A percentile compares a stretch with the other conserved stretches of the same genome.
These are phyloP conservation scores for Mortierella hygrophila DNA, from an alignment of 192 early-diverging fungal species.

Conservation along the genomic window DNA sequence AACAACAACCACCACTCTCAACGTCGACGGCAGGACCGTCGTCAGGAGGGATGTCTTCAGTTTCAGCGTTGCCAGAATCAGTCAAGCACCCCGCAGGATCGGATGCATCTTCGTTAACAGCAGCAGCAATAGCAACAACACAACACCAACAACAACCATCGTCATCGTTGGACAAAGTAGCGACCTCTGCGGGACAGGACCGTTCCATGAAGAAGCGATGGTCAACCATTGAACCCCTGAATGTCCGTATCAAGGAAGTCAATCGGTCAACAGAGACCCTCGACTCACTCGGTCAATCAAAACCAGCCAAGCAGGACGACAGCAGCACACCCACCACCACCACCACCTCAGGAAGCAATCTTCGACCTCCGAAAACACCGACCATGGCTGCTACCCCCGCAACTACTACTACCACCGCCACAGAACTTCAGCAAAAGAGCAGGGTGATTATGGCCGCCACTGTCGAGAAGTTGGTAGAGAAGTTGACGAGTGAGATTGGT, in stretches of 20 bases:
- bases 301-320: not conserved
- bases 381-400: not conserved
- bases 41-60: not conserved
- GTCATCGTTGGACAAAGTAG: not conserved
- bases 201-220: slow-evolving; percentile 9
- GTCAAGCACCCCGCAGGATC: not conserved
- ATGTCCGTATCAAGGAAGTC: not conserved
- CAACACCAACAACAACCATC: not conserved
- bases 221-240: slow-evolving; percentile 21
- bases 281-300: not conserved
- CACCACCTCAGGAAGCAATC: not conserved
- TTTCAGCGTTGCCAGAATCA: not conserved
- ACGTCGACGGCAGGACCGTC: not conserved
- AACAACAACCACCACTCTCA: not conserved
- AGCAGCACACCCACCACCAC: no score
- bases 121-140: not conserved
- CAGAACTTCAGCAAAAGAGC: not conserved
- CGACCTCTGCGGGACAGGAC: slow-evolving; percentile 9
- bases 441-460: slow-evolving; percentile 66
- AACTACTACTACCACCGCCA: not conserved
- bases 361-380: not conserved
- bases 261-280: not conserved
- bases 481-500: slow-evolving; percentile 67
- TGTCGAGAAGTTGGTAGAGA: slow-evolving; percentile 66
- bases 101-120: not conserved